A percentile compares a stretch with the other conserved stretches of the same genome.
phyloP scores from a whole-genome alignment of 1,139 yeast species.

The Kurtzmaniella natalensis region DNA sequence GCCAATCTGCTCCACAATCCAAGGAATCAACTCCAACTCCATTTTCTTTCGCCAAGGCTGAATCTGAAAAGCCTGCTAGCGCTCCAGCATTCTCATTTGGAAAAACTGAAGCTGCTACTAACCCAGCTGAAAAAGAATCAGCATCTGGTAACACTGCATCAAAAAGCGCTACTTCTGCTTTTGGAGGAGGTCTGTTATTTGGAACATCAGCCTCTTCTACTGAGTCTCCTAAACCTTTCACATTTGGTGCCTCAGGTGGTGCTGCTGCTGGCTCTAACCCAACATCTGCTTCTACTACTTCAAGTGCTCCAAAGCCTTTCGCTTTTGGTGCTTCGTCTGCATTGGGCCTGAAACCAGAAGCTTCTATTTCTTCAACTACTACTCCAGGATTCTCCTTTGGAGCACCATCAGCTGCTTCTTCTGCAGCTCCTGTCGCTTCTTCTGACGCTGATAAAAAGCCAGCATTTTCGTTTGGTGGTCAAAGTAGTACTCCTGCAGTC shows the following conservation, averaged over 20 bases:
- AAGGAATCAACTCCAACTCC: neutral
- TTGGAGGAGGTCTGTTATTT: no score
- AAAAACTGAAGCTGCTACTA: conserved; percentile 4
- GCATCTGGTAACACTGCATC: no score
- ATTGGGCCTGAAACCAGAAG: no score
- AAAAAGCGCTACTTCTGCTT: no score
- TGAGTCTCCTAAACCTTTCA: no score
- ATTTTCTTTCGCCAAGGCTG: conserved; percentile 1
- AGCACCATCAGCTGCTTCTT: no score
- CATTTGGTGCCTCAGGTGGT: no score
- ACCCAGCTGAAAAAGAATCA: no score
- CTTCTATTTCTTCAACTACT: neutral
- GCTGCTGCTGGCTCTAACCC: no score
- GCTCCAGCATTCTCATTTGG: conserved; percentile 13
- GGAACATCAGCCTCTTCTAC: no score
- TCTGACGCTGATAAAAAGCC: conserved; percentile 7
- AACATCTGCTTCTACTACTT: neutral
- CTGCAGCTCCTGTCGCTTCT: neutral
- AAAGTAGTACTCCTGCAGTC: neutral
- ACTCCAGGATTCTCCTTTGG: conserved; percentile 3
- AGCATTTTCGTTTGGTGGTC: conserved; percentile 9
- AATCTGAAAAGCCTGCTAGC: neutral
- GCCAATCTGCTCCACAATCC: neutral
- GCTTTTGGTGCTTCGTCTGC: conserved; percentile 1
- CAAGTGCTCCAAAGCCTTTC: neutral